These are phyloP conservation scores for Betula pendula DNA, from an alignment of 306 rosid genomes.

Conservation along the genomic window DNA sequence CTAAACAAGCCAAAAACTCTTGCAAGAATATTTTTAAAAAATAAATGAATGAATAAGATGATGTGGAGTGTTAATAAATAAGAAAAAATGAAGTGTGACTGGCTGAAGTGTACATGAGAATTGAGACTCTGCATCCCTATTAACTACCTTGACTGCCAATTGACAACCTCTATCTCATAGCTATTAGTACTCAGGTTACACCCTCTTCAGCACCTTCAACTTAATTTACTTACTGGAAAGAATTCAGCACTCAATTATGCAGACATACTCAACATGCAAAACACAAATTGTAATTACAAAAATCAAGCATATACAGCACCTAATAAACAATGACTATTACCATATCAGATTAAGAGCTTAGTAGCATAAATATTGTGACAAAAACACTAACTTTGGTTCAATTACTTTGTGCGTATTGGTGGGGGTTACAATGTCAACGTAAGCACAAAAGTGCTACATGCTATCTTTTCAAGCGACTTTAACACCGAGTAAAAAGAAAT, in stretches of 20 bases:
- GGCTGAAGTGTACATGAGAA: neutral
- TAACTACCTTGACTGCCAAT: neutral
- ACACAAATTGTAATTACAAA: neutral
- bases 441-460: neutral
- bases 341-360: neutral
- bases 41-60: neutral
- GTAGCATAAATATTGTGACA: neutral
- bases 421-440: neutral
- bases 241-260: neutral
- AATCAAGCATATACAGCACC: neutral
- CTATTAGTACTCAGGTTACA: neutral
- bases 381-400: neutral
- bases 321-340: neutral
- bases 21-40: neutral
- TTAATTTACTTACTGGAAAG: too few relatives aligned
- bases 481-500: slow-evolving; percentile 12
- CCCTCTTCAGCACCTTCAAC: neutral
- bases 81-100: neutral
- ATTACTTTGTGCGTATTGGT: neutral
- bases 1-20: neutral
- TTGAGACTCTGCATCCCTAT: neutral
- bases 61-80: neutral
- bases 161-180: neutral
- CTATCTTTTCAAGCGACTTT: neutral
- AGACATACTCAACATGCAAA: neutral